Conservation (phyloP, 805 yeast genomes). For the Pichia membranifaciens region DNA sequence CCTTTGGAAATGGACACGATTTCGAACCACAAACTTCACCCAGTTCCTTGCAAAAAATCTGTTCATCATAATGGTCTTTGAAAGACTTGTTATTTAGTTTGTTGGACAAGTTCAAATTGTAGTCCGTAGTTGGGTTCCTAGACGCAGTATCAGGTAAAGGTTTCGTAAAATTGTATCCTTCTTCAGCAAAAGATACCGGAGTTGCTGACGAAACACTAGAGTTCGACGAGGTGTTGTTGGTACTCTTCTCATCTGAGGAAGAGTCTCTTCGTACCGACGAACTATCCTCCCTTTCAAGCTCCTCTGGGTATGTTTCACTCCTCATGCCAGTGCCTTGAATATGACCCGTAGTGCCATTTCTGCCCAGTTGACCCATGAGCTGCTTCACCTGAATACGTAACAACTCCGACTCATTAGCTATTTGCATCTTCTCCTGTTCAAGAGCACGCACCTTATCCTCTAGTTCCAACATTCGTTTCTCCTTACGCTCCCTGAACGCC, state of each 20-base stretch:
- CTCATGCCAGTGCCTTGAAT: too few species aligned
- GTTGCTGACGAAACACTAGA: conserved; percentile 12
- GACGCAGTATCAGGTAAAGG: background rate
- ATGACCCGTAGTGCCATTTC: too few species aligned
- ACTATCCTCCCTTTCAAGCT: conserved; percentile 6
- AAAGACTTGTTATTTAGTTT: conserved; percentile 19
- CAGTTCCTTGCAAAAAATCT: conserved; percentile 72
- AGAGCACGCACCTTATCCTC: conserved; percentile 70
- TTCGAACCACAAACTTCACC: conserved; percentile 80
- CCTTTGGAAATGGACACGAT: conserved; percentile 57
- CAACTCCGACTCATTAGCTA: conserved; percentile 65
- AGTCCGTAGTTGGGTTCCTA: background rate
- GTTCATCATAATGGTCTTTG: conserved; percentile 53
- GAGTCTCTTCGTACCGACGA: conserved; percentile 3
- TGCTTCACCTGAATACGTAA: conserved; percentile 71
- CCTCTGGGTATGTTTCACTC: background rate
- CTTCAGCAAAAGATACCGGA: conserved; percentile 1
- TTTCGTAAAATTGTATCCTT: background rate
- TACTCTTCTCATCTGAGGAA: conserved; percentile 7
- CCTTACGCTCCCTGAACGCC: conserved; percentile 93
- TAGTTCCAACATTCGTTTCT: conserved; percentile 74
- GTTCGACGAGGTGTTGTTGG: conserved; percentile 4
- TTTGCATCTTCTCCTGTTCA: conserved; percentile 66
- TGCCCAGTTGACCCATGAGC: conserved; percentile 58
- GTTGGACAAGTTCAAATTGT: background rate